Conservation (phyloP, 495 filamentous ascomycete species). For the Mytilinidion resinicola region DNA sequence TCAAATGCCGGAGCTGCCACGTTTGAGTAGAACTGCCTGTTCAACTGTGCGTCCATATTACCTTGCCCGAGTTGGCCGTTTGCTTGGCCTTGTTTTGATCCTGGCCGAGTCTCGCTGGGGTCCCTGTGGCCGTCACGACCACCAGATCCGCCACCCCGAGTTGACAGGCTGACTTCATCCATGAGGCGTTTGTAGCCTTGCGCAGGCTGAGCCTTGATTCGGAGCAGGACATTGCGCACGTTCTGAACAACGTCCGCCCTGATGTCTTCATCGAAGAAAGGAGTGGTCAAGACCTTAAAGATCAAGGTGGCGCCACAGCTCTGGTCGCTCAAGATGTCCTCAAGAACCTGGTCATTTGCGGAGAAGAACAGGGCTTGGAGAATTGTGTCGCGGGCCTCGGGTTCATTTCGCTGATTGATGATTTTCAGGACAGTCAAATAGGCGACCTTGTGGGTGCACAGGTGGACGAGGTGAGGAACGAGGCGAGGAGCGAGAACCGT, state of each 20-base stretch:
- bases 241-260: slow-evolving; percentile 82
- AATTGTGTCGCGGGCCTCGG: slow-evolving; percentile 86
- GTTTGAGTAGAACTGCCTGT: slow-evolving; percentile 39
- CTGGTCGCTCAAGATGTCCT: slow-evolving; percentile 87
- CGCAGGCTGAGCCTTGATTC: slow-evolving; percentile 84
- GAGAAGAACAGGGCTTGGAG: slow-evolving; percentile 94
- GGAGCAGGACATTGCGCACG: slow-evolving; percentile 79
- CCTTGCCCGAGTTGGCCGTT: slow-evolving; percentile 34
- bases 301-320: slow-evolving; percentile 90
- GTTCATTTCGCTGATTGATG: slow-evolving; percentile 94
- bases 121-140: slow-evolving; percentile 42
- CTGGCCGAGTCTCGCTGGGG: slow-evolving; percentile 41
- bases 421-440: slow-evolving; percentile 97
- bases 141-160: slow-evolving; percentile 43
- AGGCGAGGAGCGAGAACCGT: slow-evolving; percentile 88
- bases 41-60: slow-evolving; percentile 26
- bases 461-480: slow-evolving; percentile 90
- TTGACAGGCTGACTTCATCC: slow-evolving; percentile 89
- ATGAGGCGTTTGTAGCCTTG: slow-evolving; percentile 98
- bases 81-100: slow-evolving; percentile 43
- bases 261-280: slow-evolving; percentile 92
- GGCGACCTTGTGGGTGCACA: slow-evolving; percentile 98
- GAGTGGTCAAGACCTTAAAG: slow-evolving; percentile 96
- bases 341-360: slow-evolving; percentile 74
- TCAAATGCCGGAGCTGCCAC: slow-evolving; percentile 40